These are phyloP conservation scores for Angophora floribunda DNA, from an alignment of 345 rosid genomes.

Conservation along the genomic window DNA sequence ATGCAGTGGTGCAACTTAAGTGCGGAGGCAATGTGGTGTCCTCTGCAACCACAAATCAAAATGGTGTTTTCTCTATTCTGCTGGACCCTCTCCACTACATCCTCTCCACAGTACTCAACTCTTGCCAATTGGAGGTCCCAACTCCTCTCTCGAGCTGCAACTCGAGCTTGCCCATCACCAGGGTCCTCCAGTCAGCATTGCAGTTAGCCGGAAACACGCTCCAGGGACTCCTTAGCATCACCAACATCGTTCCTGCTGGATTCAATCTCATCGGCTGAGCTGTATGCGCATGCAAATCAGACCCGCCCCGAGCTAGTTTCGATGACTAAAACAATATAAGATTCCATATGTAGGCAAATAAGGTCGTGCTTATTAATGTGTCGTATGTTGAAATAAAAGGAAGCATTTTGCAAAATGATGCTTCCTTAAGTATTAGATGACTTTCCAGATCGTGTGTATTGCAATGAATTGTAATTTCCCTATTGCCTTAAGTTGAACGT, in stretches of 20 bases:
- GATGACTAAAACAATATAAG: background rate
- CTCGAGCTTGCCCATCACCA: slow-evolving; percentile 26
- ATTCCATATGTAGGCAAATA: background rate
- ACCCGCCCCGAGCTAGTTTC: background rate
- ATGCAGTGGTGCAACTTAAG: background rate
- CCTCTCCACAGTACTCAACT: slow-evolving; percentile 24
- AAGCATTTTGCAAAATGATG: background rate
- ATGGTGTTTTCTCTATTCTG: slow-evolving; percentile 2
- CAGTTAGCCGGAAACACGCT: slow-evolving; percentile 26
- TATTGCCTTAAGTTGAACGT: background rate
- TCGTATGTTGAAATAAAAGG: background rate
- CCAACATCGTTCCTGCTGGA: slow-evolving; percentile 28
- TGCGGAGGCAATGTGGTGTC: slow-evolving; percentile 1
- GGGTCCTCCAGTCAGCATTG: slow-evolving; percentile 30
- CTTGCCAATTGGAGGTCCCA: slow-evolving; percentile 31
- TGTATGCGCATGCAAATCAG: background rate
- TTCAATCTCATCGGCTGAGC: slow-evolving; percentile 13
- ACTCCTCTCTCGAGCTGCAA: slow-evolving; percentile 57
- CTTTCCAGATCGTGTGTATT: background rate
- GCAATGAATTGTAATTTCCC: background rate
- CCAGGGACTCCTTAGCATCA: slow-evolving; percentile 23
- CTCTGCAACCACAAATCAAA: background rate
- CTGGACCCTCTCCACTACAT: slow-evolving; percentile 25
- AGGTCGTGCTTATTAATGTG: background rate
- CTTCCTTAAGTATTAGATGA: background rate